Conservation (phyloP, 768 basidiomycete species). For the Cyclocybe cylindracea region DNA sequence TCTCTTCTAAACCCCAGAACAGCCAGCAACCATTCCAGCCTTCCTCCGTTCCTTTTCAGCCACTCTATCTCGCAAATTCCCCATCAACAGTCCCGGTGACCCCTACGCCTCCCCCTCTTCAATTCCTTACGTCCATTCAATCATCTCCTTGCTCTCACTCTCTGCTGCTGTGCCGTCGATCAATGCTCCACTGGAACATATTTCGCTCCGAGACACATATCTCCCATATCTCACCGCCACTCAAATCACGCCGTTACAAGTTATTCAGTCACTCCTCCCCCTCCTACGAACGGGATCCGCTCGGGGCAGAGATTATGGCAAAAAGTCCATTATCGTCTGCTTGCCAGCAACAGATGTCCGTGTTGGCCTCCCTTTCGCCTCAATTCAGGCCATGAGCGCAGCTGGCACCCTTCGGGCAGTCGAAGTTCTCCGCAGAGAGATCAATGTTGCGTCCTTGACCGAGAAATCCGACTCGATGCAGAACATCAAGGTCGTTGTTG, state of each 20-base stretch:
- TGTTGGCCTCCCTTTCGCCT: slow-evolving; percentile 71
- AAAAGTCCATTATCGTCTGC: slow-evolving; percentile 70
- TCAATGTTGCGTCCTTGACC: slow-evolving; percentile 55
- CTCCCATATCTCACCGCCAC: slow-evolving; percentile 72
- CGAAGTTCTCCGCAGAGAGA: slow-evolving; percentile 76
- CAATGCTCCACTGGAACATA: slow-evolving; percentile 68
- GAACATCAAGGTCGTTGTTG: slow-evolving; percentile 67
- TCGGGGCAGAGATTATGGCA: slow-evolving; percentile 50
- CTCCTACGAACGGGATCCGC: slow-evolving; percentile 70
- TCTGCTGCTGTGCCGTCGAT: slow-evolving; percentile 37
- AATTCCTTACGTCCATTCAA: slow-evolving; percentile 72
- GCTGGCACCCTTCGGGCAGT: slow-evolving; percentile 70
- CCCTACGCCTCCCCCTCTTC: slow-evolving; percentile 69
- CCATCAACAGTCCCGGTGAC: slow-evolving; percentile 76
- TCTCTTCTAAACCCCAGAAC: not conserved
- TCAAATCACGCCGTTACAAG: slow-evolving; percentile 75
- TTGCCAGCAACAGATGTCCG: slow-evolving; percentile 72
- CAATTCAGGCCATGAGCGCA: slow-evolving; percentile 75
- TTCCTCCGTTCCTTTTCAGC: slow-evolving; percentile 84
- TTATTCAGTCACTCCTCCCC: slow-evolving; percentile 76
- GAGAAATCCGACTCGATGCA: slow-evolving; percentile 59
- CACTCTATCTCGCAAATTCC: slow-evolving; percentile 80
- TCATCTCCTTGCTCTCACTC: slow-evolving; percentile 76
- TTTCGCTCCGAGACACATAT: slow-evolving; percentile 63
- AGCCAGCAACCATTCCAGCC: slow-evolving; percentile 72